Evolutionary conservation across 306 rosid species (phyloP).

Genomic region (Gastrolobium bilobum): DNA sequence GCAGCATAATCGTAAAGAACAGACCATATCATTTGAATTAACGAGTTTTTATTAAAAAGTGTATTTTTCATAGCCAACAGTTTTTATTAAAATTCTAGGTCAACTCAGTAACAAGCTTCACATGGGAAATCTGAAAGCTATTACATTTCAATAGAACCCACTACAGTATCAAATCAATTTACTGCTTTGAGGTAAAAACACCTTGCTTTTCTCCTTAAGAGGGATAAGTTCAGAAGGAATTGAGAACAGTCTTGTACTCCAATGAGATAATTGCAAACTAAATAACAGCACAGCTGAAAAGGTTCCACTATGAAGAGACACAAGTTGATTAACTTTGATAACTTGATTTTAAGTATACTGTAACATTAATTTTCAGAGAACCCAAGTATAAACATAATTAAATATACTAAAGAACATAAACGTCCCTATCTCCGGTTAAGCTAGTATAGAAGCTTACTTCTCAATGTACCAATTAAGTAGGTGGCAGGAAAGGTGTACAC

Average conservation of each 20-base stretch:
- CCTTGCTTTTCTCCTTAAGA: background rate
- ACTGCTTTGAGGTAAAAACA: background rate
- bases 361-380: background rate
- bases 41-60: background rate
- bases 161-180: background rate
- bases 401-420: background rate
- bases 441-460: background rate
- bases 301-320: background rate
- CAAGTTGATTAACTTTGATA: background rate
- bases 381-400: background rate
- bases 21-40: background rate
- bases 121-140: background rate
- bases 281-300: background rate
- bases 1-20: background rate
- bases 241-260: background rate
- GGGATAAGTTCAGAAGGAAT: background rate
- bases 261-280: background rate
- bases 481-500: background rate
- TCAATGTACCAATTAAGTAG: background rate
- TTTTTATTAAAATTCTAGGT: too few species aligned
- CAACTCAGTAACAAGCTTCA: background rate
- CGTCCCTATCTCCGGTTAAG: too few species aligned
- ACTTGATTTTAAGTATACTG: background rate
- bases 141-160: background rate
- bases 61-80: background rate